Base-by-base conservation (phyloP, 2,329 filamentous ascomycete genomes). In the Fusarium pseudocircinatum region DNA sequence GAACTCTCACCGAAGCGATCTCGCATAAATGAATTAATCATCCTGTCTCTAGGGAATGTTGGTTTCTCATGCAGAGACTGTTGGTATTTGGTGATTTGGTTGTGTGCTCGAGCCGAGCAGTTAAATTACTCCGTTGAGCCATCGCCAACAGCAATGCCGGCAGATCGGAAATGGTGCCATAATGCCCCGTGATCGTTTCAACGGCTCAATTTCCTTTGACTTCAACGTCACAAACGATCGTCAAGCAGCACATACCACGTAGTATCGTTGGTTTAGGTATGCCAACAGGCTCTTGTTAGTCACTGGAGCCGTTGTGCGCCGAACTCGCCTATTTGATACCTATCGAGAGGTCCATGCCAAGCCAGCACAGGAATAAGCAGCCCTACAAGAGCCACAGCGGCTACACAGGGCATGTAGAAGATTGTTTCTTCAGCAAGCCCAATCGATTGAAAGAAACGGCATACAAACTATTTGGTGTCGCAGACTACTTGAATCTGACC, bases 361-460 rank as follows among this genome's bases (percentile, higher is more conserved):
- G 66, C 52, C 39, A 64, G 46, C 43, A 43, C 32, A 53, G 60
- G 26, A 67, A 20, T 30, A 60, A 67, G 59, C 73, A 77, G 75
- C 75, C 75, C 75, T 77, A 77, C 39, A 62, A 74, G 73, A 71
- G 63, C 65, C 68, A 77, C 68, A 43, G 68, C 70, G 63, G 64
- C 44, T 61, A 67, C 62, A 24, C 34, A 63, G n/a, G 65, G 40
- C 43, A 56, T 57, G 65, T 49, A 32, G 34, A 54, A 18, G 18
- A 18, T 22, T 46, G 28, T 49, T 63, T 49, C 49, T 32, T 46
- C 22, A 58, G 39, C 39, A 24, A 49, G 22, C 20, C 52, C 43
- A 53, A 36, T 50, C 30, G 28, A 30, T 36, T 42, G 37, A 46
- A 28, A 69, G 42, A 52, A 34, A 37, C 18, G 12, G 36, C 32